Conservation (phyloP, 495 filamentous ascomycete genomes). For the Aspergillus egyptiacus region DNA sequence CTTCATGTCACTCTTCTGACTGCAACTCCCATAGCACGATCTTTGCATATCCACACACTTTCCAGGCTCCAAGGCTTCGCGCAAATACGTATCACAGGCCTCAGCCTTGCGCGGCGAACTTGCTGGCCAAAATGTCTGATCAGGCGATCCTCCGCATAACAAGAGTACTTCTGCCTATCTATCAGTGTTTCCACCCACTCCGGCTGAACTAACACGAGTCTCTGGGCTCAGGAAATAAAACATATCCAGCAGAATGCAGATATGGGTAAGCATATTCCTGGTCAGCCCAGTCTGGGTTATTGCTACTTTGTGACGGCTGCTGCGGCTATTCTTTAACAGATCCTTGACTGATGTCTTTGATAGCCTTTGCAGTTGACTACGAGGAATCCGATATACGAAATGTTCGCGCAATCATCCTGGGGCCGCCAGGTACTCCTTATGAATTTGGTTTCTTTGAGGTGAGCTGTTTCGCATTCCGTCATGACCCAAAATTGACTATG, state of each 20-base stretch:
- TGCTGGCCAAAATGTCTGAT: slow-evolving; percentile 56
- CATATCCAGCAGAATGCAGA: slow-evolving; percentile 77
- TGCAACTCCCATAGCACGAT: not conserved
- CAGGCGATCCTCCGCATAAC: slow-evolving; percentile 83
- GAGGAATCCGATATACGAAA: slow-evolving; percentile 82
- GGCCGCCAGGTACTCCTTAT: slow-evolving; percentile 91
- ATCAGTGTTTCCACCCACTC: not conserved
- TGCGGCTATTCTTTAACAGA: not conserved
- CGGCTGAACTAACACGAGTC: slow-evolving; percentile 17
- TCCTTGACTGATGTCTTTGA: slow-evolving; percentile 22
- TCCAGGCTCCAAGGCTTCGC: not conserved
- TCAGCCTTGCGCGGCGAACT: too few species aligned
- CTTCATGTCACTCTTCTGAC: not conserved
- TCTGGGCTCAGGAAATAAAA: slow-evolving; percentile 60
- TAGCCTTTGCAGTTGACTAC: slow-evolving; percentile 81
- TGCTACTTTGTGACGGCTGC: too few species aligned
- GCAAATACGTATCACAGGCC: too few species aligned
- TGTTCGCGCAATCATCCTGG: slow-evolving; percentile 82
- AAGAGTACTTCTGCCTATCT: slow-evolving; percentile 50
- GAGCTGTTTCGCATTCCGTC: slow-evolving; percentile 12
- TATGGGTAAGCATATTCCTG: slow-evolving; percentile 57
- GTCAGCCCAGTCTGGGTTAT: too few species aligned
- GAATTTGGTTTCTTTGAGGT: slow-evolving; percentile 98
- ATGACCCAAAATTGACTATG: not conserved
- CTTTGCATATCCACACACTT: too few species aligned